These are phyloP conservation scores for Podosphaera xanthii DNA, from an alignment of 2,329 filamentous ascomycete species.

Conservation along the genomic window DNA sequence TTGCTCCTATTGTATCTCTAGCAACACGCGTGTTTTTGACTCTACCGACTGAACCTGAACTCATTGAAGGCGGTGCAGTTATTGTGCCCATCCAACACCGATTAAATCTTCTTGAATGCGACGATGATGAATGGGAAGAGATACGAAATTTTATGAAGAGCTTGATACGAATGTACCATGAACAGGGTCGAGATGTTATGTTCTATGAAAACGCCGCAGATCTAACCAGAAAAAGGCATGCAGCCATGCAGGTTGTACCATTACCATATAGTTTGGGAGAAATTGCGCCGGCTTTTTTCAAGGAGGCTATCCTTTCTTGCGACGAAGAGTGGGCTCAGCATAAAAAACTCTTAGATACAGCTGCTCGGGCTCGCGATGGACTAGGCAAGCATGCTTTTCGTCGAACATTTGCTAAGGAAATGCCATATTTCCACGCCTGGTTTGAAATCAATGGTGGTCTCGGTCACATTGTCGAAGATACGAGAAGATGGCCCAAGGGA, in stretches of 20 bases:
- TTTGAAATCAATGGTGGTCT: conserved; percentile 80
- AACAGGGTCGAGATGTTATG: conserved; percentile 73
- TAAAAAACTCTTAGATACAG: conserved; percentile 80
- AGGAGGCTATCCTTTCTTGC: conserved; percentile 67
- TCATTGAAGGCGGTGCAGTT: conserved; percentile 61
- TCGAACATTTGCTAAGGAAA: conserved; percentile 67
- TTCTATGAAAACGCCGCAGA: conserved; percentile 94
- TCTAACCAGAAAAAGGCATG: conserved; percentile 58
- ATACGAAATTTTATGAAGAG: conserved; percentile 98
- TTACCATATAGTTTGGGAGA: conserved; percentile 82
- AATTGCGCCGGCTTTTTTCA: conserved; percentile 83
- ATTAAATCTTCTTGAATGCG: conserved; percentile 82
- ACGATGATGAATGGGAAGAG: conserved; percentile 98
- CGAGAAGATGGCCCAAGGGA: conserved; percentile 63
- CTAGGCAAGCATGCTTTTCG: conserved; percentile 66
- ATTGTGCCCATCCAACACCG: conserved; percentile 78
- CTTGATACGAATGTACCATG: conserved; percentile 80
- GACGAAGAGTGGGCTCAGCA: conserved; percentile 96
- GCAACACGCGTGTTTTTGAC: conserved; percentile 75
- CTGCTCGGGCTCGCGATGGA: conserved; percentile 37
- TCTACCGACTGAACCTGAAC: conserved; percentile 69
- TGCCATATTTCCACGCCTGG: conserved; percentile 98
- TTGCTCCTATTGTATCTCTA: conserved; percentile 69
- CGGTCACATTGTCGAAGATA: conserved; percentile 79
- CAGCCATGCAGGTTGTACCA: conserved; percentile 65